Evolutionary conservation across 2,329 filamentous ascomycete genomes (phyloP), one percentile per base, ranked within the genome.

Genomic region (Dendrostoma leiphaemia): DNA sequence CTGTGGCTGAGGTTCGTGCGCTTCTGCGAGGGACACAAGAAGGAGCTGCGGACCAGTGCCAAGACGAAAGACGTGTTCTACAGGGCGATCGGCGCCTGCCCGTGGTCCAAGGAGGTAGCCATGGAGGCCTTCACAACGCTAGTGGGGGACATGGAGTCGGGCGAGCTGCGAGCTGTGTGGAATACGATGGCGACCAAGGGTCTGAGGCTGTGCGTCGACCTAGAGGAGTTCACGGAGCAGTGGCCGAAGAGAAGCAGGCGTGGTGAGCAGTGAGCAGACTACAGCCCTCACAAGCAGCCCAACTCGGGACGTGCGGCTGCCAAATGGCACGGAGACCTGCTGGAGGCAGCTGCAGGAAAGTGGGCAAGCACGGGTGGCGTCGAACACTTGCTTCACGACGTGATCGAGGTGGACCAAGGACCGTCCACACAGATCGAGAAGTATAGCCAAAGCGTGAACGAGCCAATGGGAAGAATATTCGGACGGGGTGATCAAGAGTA

Each of bases 1-100:
- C 59, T 84, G 4, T 84, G 81, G 81, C 62, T 71, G 17, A 65
- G 67, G 3, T 84, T 82, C 57, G 67, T 83, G 21, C 72, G 71
- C 7, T 79, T 81, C 64, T 76, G 74, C 60, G 64, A 67, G 52
- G 56, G 61, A 7, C 65, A 53, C 37, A 65, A 72, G 15, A 64
- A 67, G 48, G 73, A 74, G 57, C 59, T 72, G 15, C 71, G 70
- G 23, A 13, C 15, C 41, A 43, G 24, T 26, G 26, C 13, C 2
- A 74, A 70, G 59, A 73, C 73, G 3, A 79, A 74, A 60, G 75
- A 76, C 3, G 69, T 79, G 3, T 78, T 78, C 53, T 80, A 77
- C 58, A 63, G 74, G 9, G 78, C 75, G 0, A 48, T 81, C 28
- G 67, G 67, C 9, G 70, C 75, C 17, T 81, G 78, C 54, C 77